Conservation (phyloP, 2,329 filamentous ascomycete species). For the Alternaria alternata region DNA sequence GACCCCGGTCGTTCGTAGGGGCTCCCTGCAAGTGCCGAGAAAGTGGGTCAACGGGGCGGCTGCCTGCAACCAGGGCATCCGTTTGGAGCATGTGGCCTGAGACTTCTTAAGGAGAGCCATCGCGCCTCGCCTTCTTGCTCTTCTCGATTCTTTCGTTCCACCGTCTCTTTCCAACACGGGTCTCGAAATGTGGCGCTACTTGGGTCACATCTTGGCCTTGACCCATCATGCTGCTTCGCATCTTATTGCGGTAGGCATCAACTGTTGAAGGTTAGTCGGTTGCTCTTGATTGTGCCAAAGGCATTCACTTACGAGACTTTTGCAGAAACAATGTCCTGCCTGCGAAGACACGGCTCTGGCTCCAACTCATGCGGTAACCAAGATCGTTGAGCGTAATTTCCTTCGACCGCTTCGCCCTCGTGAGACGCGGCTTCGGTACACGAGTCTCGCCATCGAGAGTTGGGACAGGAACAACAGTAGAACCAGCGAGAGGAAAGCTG, state of each 20-base stretch:
- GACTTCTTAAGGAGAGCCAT: constrained; percentile 49
- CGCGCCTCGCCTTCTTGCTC: constrained; percentile 51
- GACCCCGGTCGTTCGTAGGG: constrained; percentile 45
- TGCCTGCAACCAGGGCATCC: constrained; percentile 36
- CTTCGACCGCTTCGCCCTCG: constrained; percentile 73
- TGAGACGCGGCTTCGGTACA: constrained; percentile 77
- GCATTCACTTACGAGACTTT: constrained; percentile 78
- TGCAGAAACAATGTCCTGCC: constrained; percentile 87
- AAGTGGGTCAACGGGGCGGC: constrained; percentile 42
- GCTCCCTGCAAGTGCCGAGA: constrained; percentile 45
- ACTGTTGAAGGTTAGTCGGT: constrained; percentile 63
- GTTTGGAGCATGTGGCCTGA: constrained; percentile 29
- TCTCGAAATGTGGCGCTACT: constrained; percentile 87
- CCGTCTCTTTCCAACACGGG: constrained; percentile 80
- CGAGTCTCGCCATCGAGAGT: constrained; percentile 76
- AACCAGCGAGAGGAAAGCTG: constrained; percentile 52
- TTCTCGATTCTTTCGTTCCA: constrained; percentile 59
- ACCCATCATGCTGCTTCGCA: constrained; percentile 79
- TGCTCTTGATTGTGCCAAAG: background rate
- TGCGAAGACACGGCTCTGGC: constrained; percentile 90
- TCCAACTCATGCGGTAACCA: constrained; percentile 95
- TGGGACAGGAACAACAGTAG: constrained; percentile 58
- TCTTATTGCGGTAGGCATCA: constrained; percentile 94
- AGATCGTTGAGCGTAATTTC: constrained; percentile 93
- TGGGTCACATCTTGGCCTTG: constrained; percentile 77